Conservation (phyloP, 2,329 filamentous ascomycete species). For the Colletotrichum sp. region DNA sequence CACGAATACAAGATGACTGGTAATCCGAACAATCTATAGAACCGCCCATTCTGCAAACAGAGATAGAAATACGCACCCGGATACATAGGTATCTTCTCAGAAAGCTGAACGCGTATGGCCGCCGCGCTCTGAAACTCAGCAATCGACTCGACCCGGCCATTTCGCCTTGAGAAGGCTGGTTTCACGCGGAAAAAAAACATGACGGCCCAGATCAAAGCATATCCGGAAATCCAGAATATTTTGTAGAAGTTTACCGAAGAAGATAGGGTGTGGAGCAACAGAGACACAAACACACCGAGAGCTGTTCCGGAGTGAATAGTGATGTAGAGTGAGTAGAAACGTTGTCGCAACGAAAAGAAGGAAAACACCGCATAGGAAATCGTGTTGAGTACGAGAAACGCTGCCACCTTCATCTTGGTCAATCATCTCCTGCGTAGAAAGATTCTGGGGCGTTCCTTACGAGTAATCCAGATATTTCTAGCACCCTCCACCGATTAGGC, state of each 20-base stretch:
- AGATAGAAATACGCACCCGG: not conserved
- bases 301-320: not conserved
- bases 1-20: not conserved
- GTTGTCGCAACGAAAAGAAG: not conserved
- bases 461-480: not conserved
- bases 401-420: not conserved
- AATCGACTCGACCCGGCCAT: not conserved
- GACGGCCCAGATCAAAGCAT: not conserved
- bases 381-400: not conserved
- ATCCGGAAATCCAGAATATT: not conserved
- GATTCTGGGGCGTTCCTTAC: not conserved
- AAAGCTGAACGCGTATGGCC: not conserved
- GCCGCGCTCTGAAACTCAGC: not conserved
- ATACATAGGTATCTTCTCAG: not conserved
- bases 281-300: not conserved
- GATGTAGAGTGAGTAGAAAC: not conserved
- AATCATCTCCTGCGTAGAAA: not conserved
- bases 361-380: not conserved
- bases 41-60: not conserved
- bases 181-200: not conserved
- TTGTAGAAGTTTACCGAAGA: not conserved
- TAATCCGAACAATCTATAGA: not conserved
- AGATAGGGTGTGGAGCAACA: not conserved
- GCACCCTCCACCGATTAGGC: not conserved
- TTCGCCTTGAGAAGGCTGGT: not conserved